Percentiles rank a stretch among this genome's conserved stretches.
These are phyloP conservation scores for Arachnomyces sp. DNA, from an alignment of 2,329 filamentous ascomycete species.

Conservation along the genomic window DNA sequence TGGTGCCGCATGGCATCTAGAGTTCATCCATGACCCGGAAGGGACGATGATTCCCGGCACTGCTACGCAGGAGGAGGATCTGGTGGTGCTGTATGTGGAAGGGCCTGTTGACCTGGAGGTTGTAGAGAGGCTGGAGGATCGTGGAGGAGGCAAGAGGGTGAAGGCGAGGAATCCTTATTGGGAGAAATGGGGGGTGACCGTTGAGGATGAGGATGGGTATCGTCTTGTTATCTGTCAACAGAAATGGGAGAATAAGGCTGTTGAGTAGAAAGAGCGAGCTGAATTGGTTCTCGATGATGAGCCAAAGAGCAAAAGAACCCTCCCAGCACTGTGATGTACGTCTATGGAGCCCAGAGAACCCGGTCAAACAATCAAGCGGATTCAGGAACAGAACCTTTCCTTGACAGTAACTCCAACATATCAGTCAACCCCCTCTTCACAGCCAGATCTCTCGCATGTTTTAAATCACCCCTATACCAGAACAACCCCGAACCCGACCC, in stretches of 20 bases:
- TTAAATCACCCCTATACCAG: no score
- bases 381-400: no score
- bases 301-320: no score
- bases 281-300: no score
- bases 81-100: constrained; percentile 38
- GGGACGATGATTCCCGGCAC: constrained; percentile 10
- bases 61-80: constrained; percentile 37
- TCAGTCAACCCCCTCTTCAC: no score
- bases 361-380: no score
- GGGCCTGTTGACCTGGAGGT: constrained; percentile 22
- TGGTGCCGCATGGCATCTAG: constrained; percentile 34
- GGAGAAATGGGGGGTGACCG: constrained; percentile 38
- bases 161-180: constrained; percentile 39
- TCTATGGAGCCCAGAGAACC: no score
- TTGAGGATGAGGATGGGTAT: constrained; percentile 41
- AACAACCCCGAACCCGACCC: no score
- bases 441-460: no score
- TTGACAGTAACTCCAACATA: no score
- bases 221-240: constrained; percentile 31
- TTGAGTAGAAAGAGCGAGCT: no score
- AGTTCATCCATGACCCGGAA: constrained; percentile 35
- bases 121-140: constrained; percentile 26
- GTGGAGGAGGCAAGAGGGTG: constrained; percentile 27
- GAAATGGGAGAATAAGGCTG: constrained; percentile 3
- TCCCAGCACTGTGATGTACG: no score